Evolutionary conservation across 116 monocot genomes (phyloP).

Genomic region (Posidonia oceanica): DNA sequence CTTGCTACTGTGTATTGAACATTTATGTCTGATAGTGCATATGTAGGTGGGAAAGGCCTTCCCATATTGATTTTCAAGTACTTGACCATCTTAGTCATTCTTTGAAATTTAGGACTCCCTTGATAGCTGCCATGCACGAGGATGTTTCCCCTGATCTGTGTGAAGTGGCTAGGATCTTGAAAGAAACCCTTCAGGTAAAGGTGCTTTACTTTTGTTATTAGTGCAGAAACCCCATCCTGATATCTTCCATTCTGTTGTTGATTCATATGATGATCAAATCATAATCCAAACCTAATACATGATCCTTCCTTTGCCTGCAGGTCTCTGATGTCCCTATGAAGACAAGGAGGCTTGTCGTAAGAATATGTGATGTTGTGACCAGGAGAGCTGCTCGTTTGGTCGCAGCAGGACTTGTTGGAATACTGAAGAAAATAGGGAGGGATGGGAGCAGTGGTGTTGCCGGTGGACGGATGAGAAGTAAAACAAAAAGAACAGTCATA

Average conservation of each 20-base stretch:
- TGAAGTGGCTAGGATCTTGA: slow-evolving; percentile 57
- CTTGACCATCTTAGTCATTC: not conserved
- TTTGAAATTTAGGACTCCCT: slow-evolving; percentile 31
- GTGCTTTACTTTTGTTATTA: not conserved
- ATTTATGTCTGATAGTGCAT: too few species aligned
- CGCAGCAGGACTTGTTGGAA: slow-evolving; percentile 84
- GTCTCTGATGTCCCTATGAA: slow-evolving; percentile 47
- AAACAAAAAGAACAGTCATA: slow-evolving; percentile 54
- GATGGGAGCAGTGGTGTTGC: slow-evolving; percentile 52
- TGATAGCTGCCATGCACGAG: slow-evolving; percentile 85
- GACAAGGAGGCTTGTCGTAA: slow-evolving; percentile 51
- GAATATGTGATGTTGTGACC: slow-evolving; percentile 69
- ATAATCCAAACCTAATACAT: not conserved
- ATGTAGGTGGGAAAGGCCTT: too few species aligned
- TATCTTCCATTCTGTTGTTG: too few species aligned
- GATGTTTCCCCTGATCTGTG: slow-evolving; percentile 67
- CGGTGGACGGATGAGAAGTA: slow-evolving; percentile 32
- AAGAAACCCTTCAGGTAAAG: slow-evolving; percentile 48
- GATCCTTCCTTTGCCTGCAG: slow-evolving; percentile 16
- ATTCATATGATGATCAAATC: too few species aligned
- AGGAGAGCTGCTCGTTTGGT: slow-evolving; percentile 71
- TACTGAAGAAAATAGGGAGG: slow-evolving; percentile 83
- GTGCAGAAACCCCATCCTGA: too few species aligned
- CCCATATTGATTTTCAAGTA: not conserved
- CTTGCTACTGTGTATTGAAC: too few species aligned